Evolutionary conservation across 1,284 basidiomycete genomes (phyloP).

Genomic region (Tilletia caries): DNA sequence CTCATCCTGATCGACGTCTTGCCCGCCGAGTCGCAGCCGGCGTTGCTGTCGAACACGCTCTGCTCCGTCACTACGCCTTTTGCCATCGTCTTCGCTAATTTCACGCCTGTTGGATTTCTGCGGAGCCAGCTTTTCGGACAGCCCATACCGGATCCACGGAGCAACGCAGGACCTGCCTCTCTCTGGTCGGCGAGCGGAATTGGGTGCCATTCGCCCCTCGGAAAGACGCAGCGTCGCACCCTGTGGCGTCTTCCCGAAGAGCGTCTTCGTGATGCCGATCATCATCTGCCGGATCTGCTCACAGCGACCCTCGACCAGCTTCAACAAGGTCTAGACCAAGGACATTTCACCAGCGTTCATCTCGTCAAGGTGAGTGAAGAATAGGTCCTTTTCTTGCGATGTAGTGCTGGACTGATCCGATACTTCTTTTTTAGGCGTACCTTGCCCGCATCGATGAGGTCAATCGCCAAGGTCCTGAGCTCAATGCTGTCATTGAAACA

Average conservation of each 20-base stretch:
- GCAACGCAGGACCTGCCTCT: neutral
- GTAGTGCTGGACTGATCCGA: neutral
- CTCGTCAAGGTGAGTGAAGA: constrained; percentile 61
- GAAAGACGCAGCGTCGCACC: neutral
- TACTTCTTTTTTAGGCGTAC: constrained; percentile 60
- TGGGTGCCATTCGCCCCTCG: neutral
- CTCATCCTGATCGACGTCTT: neutral
- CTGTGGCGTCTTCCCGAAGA: neutral
- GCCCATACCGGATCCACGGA: neutral
- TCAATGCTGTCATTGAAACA: constrained; percentile 66
- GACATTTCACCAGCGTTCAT: constrained; percentile 65
- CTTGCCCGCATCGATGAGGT: constrained; percentile 69
- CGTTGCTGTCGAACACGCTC: neutral
- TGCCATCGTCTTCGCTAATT: neutral
- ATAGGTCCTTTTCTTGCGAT: neutral
- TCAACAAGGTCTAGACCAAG: constrained; percentile 60
- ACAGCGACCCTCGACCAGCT: constrained; percentile 65
- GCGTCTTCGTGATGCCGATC: neutral
- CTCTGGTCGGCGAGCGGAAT: neutral
- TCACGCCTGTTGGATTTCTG: neutral
- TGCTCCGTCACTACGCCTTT: neutral
- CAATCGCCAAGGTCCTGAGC: constrained; percentile 57
- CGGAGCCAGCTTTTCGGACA: neutral
- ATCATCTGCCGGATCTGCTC: constrained; percentile 61
- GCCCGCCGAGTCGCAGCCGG: neutral